These are phyloP conservation scores for Pezicula radicicola DNA, from an alignment of 2,329 filamentous ascomycete genomes.

Conservation along the genomic window DNA sequence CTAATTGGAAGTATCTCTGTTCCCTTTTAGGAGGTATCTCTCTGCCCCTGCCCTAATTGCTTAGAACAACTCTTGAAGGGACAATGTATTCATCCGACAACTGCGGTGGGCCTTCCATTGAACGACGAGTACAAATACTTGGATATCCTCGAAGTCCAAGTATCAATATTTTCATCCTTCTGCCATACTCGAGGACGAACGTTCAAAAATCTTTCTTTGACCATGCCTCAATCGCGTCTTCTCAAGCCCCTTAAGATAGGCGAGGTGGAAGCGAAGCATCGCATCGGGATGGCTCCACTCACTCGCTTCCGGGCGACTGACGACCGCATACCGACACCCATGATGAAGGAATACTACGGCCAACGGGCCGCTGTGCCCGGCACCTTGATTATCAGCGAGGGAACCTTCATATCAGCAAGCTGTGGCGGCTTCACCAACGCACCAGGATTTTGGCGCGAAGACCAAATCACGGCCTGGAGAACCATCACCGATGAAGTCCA, in stretches of 20 bases:
- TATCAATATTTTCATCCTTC: no score
- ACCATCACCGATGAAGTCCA: slow-evolving; percentile 60
- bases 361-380: slow-evolving; percentile 48
- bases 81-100: no score
- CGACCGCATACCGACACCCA: slow-evolving; percentile 40
- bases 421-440: slow-evolving; percentile 46
- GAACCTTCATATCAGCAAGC: slow-evolving; percentile 46
- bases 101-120: no score
- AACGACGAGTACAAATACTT: no score
- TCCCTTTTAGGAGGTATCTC: no score
- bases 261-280: slow-evolving; percentile 35
- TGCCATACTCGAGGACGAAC: no score
- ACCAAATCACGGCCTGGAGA: slow-evolving; percentile 58
- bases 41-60: no score
- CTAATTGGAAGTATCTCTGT: no score
- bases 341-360: slow-evolving; percentile 45
- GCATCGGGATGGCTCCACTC: slow-evolving; percentile 46
- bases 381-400: slow-evolving; percentile 48
- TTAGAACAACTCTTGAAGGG: no score
- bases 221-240: neutral
- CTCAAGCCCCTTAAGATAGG: slow-evolving; percentile 38
- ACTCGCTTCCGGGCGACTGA: slow-evolving; percentile 41
- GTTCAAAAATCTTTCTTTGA: no score
- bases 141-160: no score
- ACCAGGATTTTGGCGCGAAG: slow-evolving; percentile 54